phyloP scores from a whole-genome alignment of 345 rosid species.

The Firmiana major region DNA sequence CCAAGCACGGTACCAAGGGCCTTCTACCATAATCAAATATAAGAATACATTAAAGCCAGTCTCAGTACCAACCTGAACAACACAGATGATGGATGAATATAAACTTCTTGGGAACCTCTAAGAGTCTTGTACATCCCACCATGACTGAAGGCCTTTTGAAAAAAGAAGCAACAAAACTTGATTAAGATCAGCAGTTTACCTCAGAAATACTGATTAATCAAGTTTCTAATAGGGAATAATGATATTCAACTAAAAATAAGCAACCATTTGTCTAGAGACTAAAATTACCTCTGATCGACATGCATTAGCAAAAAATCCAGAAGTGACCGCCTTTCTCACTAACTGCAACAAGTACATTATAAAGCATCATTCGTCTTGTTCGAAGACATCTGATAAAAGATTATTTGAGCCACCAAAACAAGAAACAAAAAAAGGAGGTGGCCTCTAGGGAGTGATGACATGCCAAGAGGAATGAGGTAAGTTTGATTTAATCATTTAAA shows the following conservation, averaged over 20 bases:
- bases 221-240: constrained; percentile 1
- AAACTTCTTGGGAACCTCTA: constrained; percentile 85
- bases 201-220: background rate
- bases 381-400: background rate
- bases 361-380: background rate
- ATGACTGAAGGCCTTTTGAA: constrained; percentile 60
- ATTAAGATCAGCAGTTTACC: constrained; percentile 8
- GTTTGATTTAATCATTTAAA: background rate
- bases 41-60: background rate
- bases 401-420: background rate
- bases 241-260: background rate
- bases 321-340: constrained; percentile 77
- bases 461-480: background rate
- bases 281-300: constrained; percentile 59
- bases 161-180: constrained; percentile 10
- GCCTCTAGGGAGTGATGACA: background rate
- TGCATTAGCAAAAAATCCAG: constrained; percentile 93
- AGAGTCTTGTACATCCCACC: constrained; percentile 79
- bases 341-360: constrained; percentile 37
- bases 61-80: constrained; percentile 68
- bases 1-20: background rate
- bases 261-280: background rate
- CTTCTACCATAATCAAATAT: too few relatives aligned
- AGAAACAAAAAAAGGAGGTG: background rate
- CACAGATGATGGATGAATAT: constrained; percentile 87